A percentile compares a stretch with the other conserved stretches of the same genome.
Conservation (phyloP, 2,329 filamentous ascomycete species). For the Acephala macrosclerotiorum region DNA sequence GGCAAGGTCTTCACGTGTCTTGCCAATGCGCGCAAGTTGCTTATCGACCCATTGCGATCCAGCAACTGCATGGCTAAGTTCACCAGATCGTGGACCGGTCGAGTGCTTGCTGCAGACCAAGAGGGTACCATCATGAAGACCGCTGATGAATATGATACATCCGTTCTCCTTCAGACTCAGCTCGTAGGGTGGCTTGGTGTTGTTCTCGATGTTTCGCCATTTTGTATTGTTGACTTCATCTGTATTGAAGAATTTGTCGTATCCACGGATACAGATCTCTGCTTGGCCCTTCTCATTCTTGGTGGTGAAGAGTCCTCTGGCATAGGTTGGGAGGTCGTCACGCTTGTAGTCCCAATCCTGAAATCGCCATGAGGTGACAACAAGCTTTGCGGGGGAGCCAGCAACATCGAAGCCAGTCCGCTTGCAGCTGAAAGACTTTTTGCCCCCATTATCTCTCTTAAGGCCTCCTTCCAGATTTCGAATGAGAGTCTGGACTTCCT, state of each 20-base stretch:
- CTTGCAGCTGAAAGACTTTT: conserved; percentile 74
- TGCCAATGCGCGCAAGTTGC: conserved; percentile 80
- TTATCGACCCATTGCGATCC: conserved; percentile 84
- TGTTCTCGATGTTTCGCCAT: conserved; percentile 79
- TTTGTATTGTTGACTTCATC: conserved; percentile 81
- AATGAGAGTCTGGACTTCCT: conserved; percentile 60
- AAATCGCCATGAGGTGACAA: conserved; percentile 91
- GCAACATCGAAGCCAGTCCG: conserved; percentile 79
- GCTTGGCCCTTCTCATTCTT: conserved; percentile 66
- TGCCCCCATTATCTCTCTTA: conserved; percentile 68
- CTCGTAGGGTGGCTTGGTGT: conserved; percentile 90
- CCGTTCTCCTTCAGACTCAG: conserved; percentile 98
- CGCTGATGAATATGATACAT: conserved; percentile 98
- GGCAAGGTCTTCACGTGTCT: conserved; percentile 80
- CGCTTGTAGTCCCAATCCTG: conserved; percentile 97
- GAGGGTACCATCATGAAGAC: conserved; percentile 85
- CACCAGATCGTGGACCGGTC: conserved; percentile 74
- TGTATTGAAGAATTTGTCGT: conserved; percentile 99
- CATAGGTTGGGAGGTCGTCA: conserved; percentile 84
- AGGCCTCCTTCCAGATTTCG: conserved; percentile 68
- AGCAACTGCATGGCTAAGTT: conserved; percentile 81
- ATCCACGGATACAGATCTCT: conserved; percentile 88
- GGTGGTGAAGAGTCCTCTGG: conserved; percentile 92
- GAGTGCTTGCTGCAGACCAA: conserved; percentile 99
- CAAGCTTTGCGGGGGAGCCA: conserved; percentile 66